Evolutionary conservation across 177 flowering plant genomes (phyloP), one percentile per base, ranked within the genome.

Genomic region (Vitis hybrid): DNA sequence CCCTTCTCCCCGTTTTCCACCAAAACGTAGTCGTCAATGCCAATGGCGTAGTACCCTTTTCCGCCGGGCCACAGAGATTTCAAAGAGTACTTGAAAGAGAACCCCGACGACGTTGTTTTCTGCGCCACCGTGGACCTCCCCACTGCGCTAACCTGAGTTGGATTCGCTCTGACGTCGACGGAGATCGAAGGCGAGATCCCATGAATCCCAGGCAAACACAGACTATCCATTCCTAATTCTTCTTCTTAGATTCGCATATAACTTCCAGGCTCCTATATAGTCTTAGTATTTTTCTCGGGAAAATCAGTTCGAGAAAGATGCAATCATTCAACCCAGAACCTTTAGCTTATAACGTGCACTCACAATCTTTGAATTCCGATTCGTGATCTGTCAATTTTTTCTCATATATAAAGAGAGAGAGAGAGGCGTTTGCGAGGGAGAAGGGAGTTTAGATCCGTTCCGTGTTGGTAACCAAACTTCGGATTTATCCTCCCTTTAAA

Each of bases 41-140:
- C 82, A 31, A 79, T 62, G 29, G 82, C 86, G 10, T 71, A 73
- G 62, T 56, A 66, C 59, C 83, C 65, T 9, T 55, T 68, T 14
- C 76, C 76, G 0, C 76, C 76, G 2, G 80, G 71, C 90, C 92
- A 89, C 26, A 89, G 54, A 62, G 86, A 88, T 72, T 76, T 81
- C 63, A 88, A 68, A 0, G 94, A 89, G 66, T 76, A 75, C 58
- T 73, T 74, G 56, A 87, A 84, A 15, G 87, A 76, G 63, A 88
- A 92, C 68, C 88, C 76, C 45, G 86, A 79, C 62, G 76, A 61
- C 59, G 76, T 16, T 64, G 68, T 53, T 63, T 68, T 72, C 68
- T 71, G 66, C 22, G 74, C 20, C 49, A 39, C 61, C 48, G 81
- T 12, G 20, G 76, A 66, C 26, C 83, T 68, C 2, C 82, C 80